Base-by-base conservation (phyloP, 2,329 filamentous ascomycete species). In the Cryphonectria japonica region DNA sequence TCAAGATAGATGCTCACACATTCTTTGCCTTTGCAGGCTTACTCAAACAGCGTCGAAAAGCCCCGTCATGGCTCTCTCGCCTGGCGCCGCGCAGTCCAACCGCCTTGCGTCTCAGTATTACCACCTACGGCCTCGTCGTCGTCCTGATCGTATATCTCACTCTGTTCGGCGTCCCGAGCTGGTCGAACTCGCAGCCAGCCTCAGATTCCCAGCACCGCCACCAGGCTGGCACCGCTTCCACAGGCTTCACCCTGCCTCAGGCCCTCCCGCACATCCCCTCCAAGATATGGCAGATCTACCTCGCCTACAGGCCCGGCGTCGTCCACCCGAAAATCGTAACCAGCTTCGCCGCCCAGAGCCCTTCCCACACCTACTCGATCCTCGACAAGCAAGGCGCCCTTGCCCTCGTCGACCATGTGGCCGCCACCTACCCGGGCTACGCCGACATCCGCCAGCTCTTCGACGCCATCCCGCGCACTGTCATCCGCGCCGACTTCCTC, bases 211-310 rank as follows among this genome's bases (percentile, higher is more conserved):
- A 26, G 2, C 26, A 59, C 16, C 9, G 19, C 54, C 57, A 62
- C 37, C 7, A 41, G 32, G 8, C 19, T 37, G 22, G 60, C 34
- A 13, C 34, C 11, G 13, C n/a, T 7, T 41, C 34, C 29, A 41
- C 19, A 13, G 60, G 60, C 37, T 62, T 26, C 60, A 62, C 54
- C 26, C 54, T 59, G 26, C 54, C 54, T 34, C 54, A 19, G 26
- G 29, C 34, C 34, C 64, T 75, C 19, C 69, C 73, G 14, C 70
- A 73, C 61, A 75, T 76, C 61, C 75, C 75, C 8, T 60, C 73
- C 70, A 76, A 76, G 69, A 76, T 76, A 61, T 76, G 75, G 75
- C 75, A 76, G 63, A 72, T 76, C 60, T 76, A 73, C 67, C 73
- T 76, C 46, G 70, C 71, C 66, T 76, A 71, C 37, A 29, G 67